These are phyloP conservation scores for Xylariales sp. DNA, from an alignment of 2,329 filamentous ascomycete genomes.

Conservation along the genomic window DNA sequence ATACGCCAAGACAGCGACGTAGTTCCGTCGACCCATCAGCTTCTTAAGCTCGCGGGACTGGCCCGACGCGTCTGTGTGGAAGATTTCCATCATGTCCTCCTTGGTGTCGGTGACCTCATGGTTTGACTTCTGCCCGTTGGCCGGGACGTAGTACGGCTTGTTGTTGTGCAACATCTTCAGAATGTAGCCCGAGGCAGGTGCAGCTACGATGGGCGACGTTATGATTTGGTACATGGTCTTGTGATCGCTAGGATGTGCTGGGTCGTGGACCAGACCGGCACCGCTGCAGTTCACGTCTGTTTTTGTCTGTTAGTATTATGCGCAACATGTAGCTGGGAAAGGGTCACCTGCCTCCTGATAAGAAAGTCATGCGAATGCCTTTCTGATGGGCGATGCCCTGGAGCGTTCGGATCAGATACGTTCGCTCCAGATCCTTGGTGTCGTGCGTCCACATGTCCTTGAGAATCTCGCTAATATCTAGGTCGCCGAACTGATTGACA, in stretches of 20 bases:
- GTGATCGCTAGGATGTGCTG: constrained; percentile 83
- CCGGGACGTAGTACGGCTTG: constrained; percentile 84
- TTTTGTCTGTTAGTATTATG: constrained; percentile 17
- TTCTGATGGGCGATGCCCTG: constrained; percentile 96
- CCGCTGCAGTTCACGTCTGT: constrained; percentile 82
- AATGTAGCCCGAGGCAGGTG: constrained; percentile 78
- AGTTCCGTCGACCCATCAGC: constrained; percentile 90
- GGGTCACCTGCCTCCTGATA: constrained; percentile 67
- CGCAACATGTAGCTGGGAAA: not conserved
- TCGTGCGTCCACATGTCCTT: constrained; percentile 98
- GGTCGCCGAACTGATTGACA: constrained; percentile 91
- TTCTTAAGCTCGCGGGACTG: constrained; percentile 77
- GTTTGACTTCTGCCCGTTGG: constrained; percentile 71
- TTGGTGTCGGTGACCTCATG: constrained; percentile 85
- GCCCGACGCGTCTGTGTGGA: constrained; percentile 90
- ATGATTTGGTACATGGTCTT: constrained; percentile 99
- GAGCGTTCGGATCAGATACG: constrained; percentile 91
- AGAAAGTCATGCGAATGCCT: constrained; percentile 91
- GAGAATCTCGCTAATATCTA: constrained; percentile 90
- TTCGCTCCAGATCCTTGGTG: constrained; percentile 93
- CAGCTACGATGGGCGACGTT: constrained; percentile 85
- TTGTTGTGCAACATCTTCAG: constrained; percentile 94
- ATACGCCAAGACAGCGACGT: constrained; percentile 88
- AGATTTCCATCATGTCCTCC: constrained; percentile 99
- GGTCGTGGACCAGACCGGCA: constrained; percentile 91